Conservation (phyloP, 352 stramenopile genomes). For the Blastocystis sp. region DNA sequence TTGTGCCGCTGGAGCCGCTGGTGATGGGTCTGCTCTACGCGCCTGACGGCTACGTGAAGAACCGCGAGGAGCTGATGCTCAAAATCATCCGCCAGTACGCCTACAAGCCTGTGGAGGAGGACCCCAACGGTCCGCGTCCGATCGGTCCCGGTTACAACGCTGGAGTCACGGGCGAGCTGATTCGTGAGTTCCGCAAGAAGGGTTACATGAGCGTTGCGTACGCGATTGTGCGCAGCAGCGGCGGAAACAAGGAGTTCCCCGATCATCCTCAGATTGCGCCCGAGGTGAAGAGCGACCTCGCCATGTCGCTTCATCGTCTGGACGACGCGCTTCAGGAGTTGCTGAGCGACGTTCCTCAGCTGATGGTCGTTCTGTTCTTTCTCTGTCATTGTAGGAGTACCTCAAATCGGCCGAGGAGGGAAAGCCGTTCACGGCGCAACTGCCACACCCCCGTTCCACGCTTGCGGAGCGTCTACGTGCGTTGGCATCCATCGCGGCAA, state of each 20-base stretch:
- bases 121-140: constrained; percentile 34
- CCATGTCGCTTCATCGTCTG: constrained; percentile 48
- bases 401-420: constrained; percentile 47
- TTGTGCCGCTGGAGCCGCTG: constrained; percentile 51
- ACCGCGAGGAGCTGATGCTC: constrained; percentile 50
- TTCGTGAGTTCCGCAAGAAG: constrained; percentile 52
- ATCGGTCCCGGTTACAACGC: constrained; percentile 49
- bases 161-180: constrained; percentile 48
- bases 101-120: constrained; percentile 54
- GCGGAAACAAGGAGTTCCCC: constrained; percentile 55
- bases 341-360: constrained; percentile 27
- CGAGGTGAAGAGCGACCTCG: constrained; percentile 47
- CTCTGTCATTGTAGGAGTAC: constrained; percentile 17
- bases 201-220: constrained; percentile 41
- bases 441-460: constrained; percentile 42
- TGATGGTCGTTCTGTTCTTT: constrained; percentile 1
- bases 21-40: constrained; percentile 45
- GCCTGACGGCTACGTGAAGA: constrained; percentile 48
- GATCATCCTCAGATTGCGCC: constrained; percentile 50
- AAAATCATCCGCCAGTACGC: constrained; percentile 49
- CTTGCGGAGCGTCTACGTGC: constrained; percentile 32
- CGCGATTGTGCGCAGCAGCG: constrained; percentile 48
- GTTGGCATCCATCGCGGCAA: constrained; percentile 43
- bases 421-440: constrained; percentile 25
- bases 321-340: constrained; percentile 53